These are phyloP conservation scores for Penicillium palitans DNA, from an alignment of 2,329 filamentous ascomycete species.

Conservation along the genomic window DNA sequence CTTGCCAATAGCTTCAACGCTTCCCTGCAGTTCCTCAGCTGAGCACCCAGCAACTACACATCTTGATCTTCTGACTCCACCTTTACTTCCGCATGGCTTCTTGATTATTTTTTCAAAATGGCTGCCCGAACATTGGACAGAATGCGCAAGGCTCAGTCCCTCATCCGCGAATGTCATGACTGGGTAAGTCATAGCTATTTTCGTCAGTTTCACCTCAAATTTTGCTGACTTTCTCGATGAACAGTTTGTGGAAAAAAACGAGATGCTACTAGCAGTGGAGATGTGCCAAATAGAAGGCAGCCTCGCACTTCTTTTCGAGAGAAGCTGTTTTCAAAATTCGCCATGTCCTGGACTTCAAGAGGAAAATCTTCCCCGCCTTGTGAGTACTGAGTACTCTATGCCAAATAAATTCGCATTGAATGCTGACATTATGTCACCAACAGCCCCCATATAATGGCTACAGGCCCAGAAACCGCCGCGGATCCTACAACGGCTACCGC, in stretches of 20 bases:
- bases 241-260: not conserved
- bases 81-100: not conserved
- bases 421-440: not conserved
- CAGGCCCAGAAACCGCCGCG: not conserved
- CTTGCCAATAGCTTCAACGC: no score
- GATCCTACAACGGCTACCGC: not conserved
- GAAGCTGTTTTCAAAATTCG: not conserved
- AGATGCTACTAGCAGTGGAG: not conserved
- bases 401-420: not conserved
- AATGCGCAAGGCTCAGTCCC: slow-evolving; percentile 1
- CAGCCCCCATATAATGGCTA: not conserved
- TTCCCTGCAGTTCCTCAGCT: not conserved
- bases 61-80: not conserved
- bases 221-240: not conserved
- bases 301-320: not conserved
- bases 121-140: not conserved
- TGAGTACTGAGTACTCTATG: not conserved
- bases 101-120: not conserved
- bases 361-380: not conserved
- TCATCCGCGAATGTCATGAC: not conserved
- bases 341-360: not conserved
- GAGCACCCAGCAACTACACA: not conserved
- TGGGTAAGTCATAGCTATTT: not conserved
- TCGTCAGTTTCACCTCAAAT: not conserved
- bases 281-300: not conserved